phyloP scores from a whole-genome alignment of 306 rosid genomes.

The Quercus robur region DNA sequence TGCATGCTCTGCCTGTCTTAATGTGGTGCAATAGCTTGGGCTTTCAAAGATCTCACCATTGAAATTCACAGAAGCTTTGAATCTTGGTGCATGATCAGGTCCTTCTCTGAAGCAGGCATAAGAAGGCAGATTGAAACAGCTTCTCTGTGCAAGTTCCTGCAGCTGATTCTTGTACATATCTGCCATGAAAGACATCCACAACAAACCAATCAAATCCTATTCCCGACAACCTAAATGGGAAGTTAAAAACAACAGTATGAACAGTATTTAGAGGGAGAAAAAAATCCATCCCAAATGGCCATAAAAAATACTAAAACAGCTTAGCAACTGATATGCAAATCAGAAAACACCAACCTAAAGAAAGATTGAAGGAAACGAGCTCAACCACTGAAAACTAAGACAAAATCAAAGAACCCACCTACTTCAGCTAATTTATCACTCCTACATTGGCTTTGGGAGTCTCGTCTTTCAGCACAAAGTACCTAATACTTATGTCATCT shows the following conservation, averaged over 20 bases:
- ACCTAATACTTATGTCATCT: not conserved
- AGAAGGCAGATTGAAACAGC: conserved; percentile 86
- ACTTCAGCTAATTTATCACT: not conserved
- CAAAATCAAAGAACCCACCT: conserved; percentile 2
- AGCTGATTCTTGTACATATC: conserved; percentile 72
- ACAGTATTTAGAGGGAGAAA: not conserved
- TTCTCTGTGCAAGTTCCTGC: conserved; percentile 89
- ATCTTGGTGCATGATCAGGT: conserved; percentile 87
- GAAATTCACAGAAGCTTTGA: conserved; percentile 78
- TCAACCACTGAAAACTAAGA: not conserved
- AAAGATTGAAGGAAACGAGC: not conserved
- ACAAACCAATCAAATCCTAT: not conserved
- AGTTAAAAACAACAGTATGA: not conserved
- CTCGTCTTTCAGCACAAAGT: not conserved
- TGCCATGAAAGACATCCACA: conserved; percentile 15
- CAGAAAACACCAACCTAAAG: not conserved
- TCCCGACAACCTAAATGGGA: not conserved
- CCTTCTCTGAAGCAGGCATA: conserved; percentile 87
- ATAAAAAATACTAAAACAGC: not conserved
- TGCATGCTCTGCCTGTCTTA: conserved; percentile 83
- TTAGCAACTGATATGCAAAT: not conserved
- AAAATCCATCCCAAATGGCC: not conserved
- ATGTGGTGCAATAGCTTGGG: conserved; percentile 71
- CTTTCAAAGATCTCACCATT: conserved; percentile 82
- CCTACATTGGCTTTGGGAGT: not conserved